Percentiles rank a stretch among this genome's conserved stretches.
Evolutionary conservation across 306 rosid species (phyloP).

Genomic region (Vigna hirtella): DNA sequence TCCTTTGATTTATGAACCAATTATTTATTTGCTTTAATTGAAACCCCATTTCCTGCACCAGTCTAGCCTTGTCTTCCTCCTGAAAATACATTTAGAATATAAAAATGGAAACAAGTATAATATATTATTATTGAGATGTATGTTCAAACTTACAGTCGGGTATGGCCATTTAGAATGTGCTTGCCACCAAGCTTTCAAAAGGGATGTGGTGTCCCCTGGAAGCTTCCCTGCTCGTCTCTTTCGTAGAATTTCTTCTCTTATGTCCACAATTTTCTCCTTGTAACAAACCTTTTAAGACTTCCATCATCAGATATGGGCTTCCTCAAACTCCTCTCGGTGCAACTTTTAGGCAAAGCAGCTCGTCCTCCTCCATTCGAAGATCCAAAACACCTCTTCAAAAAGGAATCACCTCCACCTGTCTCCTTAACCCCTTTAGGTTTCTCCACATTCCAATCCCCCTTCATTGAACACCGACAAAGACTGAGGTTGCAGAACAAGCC

Average conservation of each 20-base stretch:
- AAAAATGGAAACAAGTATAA: too few species aligned
- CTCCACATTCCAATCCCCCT: slow-evolving; percentile 45
- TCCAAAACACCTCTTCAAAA: slow-evolving; percentile 69
- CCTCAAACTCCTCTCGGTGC: slow-evolving; percentile 76
- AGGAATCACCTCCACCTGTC: slow-evolving; percentile 46
- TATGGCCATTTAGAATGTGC: slow-evolving; percentile 99
- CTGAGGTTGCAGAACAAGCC: slow-evolving; percentile 83
- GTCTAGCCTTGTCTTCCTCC: slow-evolving; percentile 94
- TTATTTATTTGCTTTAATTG: slow-evolving; percentile 75
- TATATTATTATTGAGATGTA: background rate
- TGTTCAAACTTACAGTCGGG: slow-evolving; percentile 77
- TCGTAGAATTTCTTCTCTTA: slow-evolving; percentile 88
- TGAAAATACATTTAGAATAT: slow-evolving; percentile 15
- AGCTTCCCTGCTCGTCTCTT: slow-evolving; percentile 97
- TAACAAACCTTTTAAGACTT: slow-evolving; percentile 73
- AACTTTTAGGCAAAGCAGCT: slow-evolving; percentile 43
- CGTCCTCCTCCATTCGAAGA: slow-evolving; percentile 49
- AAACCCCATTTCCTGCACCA: slow-evolving; percentile 94
- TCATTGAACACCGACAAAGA: slow-evolving; percentile 56
- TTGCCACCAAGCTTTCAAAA: slow-evolving; percentile 96
- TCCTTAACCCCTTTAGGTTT: slow-evolving; percentile 75
- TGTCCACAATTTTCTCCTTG: slow-evolving; percentile 92
- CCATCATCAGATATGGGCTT: slow-evolving; percentile 59
- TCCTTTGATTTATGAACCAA: slow-evolving; percentile 66
- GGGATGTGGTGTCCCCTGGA: slow-evolving; percentile 97